Evolutionary conservation across 176 grass and related monocot genomes (phyloP), one percentile per base, ranked within the genome.

Genomic region (Lolium rigidum): DNA sequence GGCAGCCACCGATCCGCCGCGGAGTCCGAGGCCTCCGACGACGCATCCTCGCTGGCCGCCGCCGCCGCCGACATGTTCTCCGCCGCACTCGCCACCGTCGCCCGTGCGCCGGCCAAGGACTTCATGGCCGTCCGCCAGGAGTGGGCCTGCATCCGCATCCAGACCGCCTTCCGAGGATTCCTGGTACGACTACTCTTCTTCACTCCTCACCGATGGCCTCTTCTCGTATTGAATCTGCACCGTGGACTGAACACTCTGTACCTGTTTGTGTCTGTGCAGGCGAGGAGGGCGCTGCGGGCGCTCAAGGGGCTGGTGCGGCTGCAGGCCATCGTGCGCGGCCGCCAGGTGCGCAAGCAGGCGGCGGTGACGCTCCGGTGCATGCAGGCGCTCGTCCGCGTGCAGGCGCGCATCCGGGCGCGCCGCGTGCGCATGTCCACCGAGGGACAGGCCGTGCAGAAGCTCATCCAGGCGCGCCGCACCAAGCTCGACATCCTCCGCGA

Each of bases 361-460:
- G 97, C 94, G 3, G 94, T 93, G 80, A 99, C 97, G 20, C 92
- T 99, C 9, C 90, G 94, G 52, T 98, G 97, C 82, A 96, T 98
- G 97, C 97, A 98, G 92, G 97, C 97, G 18, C 88, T 98, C 44
- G 97, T 98, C n/a, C 81, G 97, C 35, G 97, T 98, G 47, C 97
- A 98, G 82, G 97, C 97, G 25, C 94, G 86, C 82, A 94, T 98
- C 78, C 83, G 97, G n/a, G 94, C 97, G 0, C 82, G 92, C 66
- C 91, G 92, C 17, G 97, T 98, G 61, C 90, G 97, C 37, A 87
- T 98, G 90, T 98, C 97, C 35, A 91, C 91, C 24, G 94, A 98
- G 39, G 97, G 97, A 6, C 97, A 91, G 84, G 97, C 94, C 10
- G 97, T 98, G 59, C 97, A 96, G 91, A 86, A 89, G 86, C 82